These are phyloP conservation scores for Nakazawaea laoshanensis DNA, from an alignment of 805 yeast species.

Conservation along the genomic window DNA sequence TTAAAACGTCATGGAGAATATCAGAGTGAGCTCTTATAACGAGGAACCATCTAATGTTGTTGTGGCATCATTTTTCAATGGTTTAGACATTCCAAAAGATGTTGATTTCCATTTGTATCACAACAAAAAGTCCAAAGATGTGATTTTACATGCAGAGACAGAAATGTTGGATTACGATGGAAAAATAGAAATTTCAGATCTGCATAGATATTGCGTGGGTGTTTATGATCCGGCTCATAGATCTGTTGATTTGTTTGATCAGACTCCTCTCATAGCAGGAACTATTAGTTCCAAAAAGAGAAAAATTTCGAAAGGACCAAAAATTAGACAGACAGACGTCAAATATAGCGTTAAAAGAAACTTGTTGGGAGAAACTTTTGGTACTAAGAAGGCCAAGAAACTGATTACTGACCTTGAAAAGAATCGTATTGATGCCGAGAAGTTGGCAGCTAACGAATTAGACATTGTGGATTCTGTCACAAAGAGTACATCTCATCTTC, in stretches of 20 bases:
- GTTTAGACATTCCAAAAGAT: constrained; percentile 51
- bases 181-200: constrained; percentile 24
- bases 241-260: constrained; percentile 53
- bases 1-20: not conserved
- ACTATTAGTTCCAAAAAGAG: constrained; percentile 55
- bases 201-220: constrained; percentile 59
- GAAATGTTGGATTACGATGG: constrained; percentile 71
- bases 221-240: constrained; percentile 64
- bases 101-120: constrained; percentile 58
- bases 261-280: constrained; percentile 53
- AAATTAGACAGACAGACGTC: constrained; percentile 45
- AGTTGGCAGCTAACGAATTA: constrained; percentile 62
- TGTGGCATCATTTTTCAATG: constrained; percentile 75
- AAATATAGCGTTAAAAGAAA: constrained; percentile 57
- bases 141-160: constrained; percentile 70
- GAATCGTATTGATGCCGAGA: constrained; percentile 80
- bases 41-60: constrained; percentile 40
- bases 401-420: constrained; percentile 75
- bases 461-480: constrained; percentile 79
- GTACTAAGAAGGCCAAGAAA: constrained; percentile 93
- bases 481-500: constrained; percentile 61
- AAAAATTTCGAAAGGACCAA: constrained; percentile 51
- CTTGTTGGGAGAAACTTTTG: constrained; percentile 90
- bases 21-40: constrained; percentile 25
- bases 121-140: constrained; percentile 30